Conservation (phyloP, 2,329 filamentous ascomycete species). For the Sordariomycetes sp. region DNA sequence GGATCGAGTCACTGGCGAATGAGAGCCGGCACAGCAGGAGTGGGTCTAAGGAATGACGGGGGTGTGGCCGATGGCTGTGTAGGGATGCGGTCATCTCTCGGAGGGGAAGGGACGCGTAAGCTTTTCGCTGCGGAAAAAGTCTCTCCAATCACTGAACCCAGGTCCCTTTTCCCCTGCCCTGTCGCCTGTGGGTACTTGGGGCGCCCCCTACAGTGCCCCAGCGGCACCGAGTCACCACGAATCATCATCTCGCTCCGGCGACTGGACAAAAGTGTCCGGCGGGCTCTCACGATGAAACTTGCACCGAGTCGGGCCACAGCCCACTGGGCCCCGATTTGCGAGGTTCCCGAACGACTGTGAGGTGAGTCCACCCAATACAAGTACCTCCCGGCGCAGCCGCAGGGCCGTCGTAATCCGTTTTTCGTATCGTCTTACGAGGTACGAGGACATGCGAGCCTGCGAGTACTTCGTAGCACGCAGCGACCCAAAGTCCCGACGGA, state of each 20-base stretch:
- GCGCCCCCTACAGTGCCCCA: not conserved
- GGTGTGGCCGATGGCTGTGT: not conserved
- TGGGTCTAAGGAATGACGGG: not conserved
- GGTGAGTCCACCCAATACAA: not conserved
- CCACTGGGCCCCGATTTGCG: not conserved
- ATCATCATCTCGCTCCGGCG: not conserved
- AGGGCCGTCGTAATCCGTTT: not conserved
- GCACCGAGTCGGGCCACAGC: not conserved
- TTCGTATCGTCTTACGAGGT: not conserved
- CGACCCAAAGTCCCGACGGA: not conserved
- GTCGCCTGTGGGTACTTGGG: not conserved
- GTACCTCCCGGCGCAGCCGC: not conserved
- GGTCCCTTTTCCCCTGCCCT: not conserved
- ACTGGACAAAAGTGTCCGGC: not conserved
- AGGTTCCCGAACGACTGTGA: too few species aligned
- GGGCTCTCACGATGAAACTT: not conserved
- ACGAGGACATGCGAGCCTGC: not conserved
- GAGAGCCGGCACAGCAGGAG: not conserved
- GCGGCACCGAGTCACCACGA: not conserved
- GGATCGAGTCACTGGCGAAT: not conserved
- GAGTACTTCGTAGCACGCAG: not conserved
- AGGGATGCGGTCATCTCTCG: slow-evolving; percentile 1
- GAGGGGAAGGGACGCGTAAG: slow-evolving; percentile 6
- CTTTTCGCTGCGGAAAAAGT: not conserved
- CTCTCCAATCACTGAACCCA: not conserved